Percentiles rank a stretch among this genome's conserved stretches.
These are phyloP conservation scores for Allodekkera sacchari DNA, from an alignment of 805 yeast genomes.

Conservation along the genomic window DNA sequence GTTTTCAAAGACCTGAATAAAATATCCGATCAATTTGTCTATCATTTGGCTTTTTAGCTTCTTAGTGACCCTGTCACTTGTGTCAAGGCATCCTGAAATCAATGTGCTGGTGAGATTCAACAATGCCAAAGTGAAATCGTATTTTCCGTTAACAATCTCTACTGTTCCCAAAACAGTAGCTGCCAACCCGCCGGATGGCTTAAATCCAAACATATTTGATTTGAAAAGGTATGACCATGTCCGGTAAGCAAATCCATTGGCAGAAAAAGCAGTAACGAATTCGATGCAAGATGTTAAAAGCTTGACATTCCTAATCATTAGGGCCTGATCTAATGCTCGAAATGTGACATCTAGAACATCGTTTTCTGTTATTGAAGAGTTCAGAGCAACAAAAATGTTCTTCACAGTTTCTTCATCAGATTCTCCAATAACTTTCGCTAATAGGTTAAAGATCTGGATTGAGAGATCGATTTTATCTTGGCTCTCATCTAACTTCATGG, in stretches of 20 bases:
- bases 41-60: conserved; percentile 47
- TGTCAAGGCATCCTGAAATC: conserved; percentile 39
- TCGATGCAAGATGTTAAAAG: conserved; percentile 38
- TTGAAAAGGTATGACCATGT: conserved; percentile 75
- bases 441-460: conserved; percentile 40
- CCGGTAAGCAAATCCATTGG: conserved; percentile 45
- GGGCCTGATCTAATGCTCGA: conserved; percentile 58
- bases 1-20: conserved; percentile 66
- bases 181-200: conserved; percentile 58
- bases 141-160: conserved; percentile 65
- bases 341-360: conserved; percentile 46
- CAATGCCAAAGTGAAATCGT: conserved; percentile 52
- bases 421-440: conserved; percentile 38
- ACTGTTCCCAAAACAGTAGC: conserved; percentile 56
- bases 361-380: conserved; percentile 25
- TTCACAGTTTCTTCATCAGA: conserved; percentile 23
- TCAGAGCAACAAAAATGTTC: conserved; percentile 24
- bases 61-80: conserved; percentile 28
- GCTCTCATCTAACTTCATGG: conserved; percentile 30
- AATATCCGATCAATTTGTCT: conserved; percentile 43
- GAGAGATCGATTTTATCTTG: conserved; percentile 32
- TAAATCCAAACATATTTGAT: conserved; percentile 54
- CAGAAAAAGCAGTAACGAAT: conserved; percentile 39
- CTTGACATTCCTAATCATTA: conserved; percentile 44
- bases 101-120: conserved; percentile 48